Evolutionary conservation across 768 basidiomycete genomes (phyloP).

Genomic region (Tricholoma terreum): DNA sequence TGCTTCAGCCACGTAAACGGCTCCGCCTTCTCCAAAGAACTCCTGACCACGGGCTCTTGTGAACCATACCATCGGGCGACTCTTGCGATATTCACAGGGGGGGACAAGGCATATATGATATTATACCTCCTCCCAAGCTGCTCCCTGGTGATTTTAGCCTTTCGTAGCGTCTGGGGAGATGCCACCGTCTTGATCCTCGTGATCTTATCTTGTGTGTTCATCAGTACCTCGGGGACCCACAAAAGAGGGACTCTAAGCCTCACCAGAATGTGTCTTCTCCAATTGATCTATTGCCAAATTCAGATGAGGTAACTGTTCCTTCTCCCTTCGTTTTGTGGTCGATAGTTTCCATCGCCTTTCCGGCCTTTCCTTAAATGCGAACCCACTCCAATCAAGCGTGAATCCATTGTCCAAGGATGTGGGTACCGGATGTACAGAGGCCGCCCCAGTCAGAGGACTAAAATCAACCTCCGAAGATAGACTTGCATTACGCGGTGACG

Average conservation of each 20-base stretch:
- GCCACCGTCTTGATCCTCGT: slow-evolving; percentile 47
- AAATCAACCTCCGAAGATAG: slow-evolving; percentile 60
- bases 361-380: slow-evolving; percentile 47
- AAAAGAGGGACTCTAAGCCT: slow-evolving; percentile 6
- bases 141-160: slow-evolving; percentile 59
- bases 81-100: slow-evolving; percentile 42
- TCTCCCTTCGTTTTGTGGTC: slow-evolving; percentile 58
- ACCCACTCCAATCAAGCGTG: slow-evolving; percentile 74
- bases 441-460: slow-evolving; percentile 55
- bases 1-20: slow-evolving; percentile 76
- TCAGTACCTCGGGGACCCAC: not conserved
- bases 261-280: slow-evolving; percentile 56
- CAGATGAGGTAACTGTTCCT: slow-evolving; percentile 42
- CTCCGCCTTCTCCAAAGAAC: slow-evolving; percentile 61
- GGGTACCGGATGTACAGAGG: slow-evolving; percentile 59
- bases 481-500: slow-evolving; percentile 25
- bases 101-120: slow-evolving; percentile 38
- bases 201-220: slow-evolving; percentile 48
- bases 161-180: slow-evolving; percentile 54
- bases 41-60: slow-evolving; percentile 44
- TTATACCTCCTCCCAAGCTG: slow-evolving; percentile 67
- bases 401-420: slow-evolving; percentile 64
- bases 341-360: slow-evolving; percentile 63
- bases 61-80: slow-evolving; percentile 61
- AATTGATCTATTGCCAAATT: slow-evolving; percentile 55